Evolutionary conservation across 306 rosid genomes (phyloP), one percentile per base, ranked within the genome.

Genomic region (Vigna nakashimae): DNA sequence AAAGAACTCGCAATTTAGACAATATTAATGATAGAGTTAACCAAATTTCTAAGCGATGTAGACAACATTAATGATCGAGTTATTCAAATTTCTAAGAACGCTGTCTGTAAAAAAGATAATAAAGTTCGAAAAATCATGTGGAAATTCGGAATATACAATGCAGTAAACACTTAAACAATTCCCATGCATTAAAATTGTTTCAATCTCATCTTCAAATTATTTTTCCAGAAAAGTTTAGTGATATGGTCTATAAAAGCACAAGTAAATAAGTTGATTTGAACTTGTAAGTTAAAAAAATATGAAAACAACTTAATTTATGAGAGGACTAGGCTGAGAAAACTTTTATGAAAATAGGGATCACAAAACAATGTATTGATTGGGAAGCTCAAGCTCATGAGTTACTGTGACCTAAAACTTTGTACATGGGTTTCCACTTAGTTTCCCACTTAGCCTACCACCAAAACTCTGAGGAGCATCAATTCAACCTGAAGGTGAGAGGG

Each of bases 401-500:
- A 50, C 73, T 65, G 66, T 75, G 82, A 80, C 78, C 86, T 84
- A 84, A 80, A 68, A 48, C 78, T 85, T 65, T 87, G 85, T 85
- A 90, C 91, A 88, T 81, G 18, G 71, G 75, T 62, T 64, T 67
- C 38, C 76, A 24, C 65, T 64, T 65, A 22, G 60, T 67, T 20
- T 65, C 48, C 69, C 69, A 64, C 69, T 63, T 80, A 81, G 64
- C 86, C 84, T 43, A 7, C 81, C 79, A 52, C 82, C 76, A 71
- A 76, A 64, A 30, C 34, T 30, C 64, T 53, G 53, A 55, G 78
- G 83, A 75, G 55, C 46, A 46, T 75, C 73, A 80, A 74, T 46
- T 64, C 28, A 86, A 79, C 81, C 79, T 75, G 83, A 73, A 81
- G 79, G 36, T 69, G 77, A 67, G 77, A 67, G 62, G 32, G 64